Percentiles rank a stretch among this genome's conserved stretches.
These are phyloP conservation scores for Verticillium albo-atrum DNA, from an alignment of 2,329 filamentous ascomycete species.

Conservation along the genomic window DNA sequence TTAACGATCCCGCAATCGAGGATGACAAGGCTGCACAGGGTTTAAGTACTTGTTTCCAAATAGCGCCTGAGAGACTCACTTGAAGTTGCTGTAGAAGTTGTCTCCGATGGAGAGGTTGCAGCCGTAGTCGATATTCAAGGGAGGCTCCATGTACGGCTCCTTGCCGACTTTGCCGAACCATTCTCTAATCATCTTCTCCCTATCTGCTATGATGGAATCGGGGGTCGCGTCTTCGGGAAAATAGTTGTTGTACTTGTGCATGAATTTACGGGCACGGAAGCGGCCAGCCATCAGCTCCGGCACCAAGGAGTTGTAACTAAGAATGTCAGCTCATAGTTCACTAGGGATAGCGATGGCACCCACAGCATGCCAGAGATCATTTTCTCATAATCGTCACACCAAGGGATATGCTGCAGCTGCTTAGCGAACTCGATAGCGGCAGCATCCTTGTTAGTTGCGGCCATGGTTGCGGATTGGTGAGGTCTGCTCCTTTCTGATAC, in stretches of 20 bases:
- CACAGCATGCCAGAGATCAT: slow-evolving; percentile 62
- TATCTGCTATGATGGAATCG: slow-evolving; percentile 30
- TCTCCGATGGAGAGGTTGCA: slow-evolving; percentile 59
- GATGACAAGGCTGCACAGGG: slow-evolving; percentile 47
- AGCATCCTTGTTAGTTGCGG: slow-evolving; percentile 26
- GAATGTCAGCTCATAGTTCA: not conserved
- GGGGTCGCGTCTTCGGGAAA: slow-evolving; percentile 43
- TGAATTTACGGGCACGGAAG: slow-evolving; percentile 49
- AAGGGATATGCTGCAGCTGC: slow-evolving; percentile 45
- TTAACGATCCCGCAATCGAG: slow-evolving; percentile 68
- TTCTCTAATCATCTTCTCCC: slow-evolving; percentile 41
- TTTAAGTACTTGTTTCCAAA: not conserved
- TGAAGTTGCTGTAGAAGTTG: slow-evolving; percentile 61
- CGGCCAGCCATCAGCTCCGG: slow-evolving; percentile 46
- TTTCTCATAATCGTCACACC: slow-evolving; percentile 58
- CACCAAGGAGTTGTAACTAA: slow-evolving; percentile 44
- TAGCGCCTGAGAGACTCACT: slow-evolving; percentile 18
- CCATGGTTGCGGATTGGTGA: not conserved
- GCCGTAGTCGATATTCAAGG: slow-evolving; percentile 60
- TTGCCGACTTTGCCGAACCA: slow-evolving; percentile 46
- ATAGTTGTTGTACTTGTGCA: slow-evolving; percentile 54
- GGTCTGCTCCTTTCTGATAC: too few relatives aligned
- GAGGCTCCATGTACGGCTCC: slow-evolving; percentile 55
- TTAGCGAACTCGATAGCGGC: slow-evolving; percentile 39
- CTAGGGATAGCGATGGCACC: slow-evolving; percentile 11